Percentiles rank a stretch among this genome's conserved stretches.
Evolutionary conservation across 306 rosid species (phyloP).

Genomic region (Lablab purpureus): DNA sequence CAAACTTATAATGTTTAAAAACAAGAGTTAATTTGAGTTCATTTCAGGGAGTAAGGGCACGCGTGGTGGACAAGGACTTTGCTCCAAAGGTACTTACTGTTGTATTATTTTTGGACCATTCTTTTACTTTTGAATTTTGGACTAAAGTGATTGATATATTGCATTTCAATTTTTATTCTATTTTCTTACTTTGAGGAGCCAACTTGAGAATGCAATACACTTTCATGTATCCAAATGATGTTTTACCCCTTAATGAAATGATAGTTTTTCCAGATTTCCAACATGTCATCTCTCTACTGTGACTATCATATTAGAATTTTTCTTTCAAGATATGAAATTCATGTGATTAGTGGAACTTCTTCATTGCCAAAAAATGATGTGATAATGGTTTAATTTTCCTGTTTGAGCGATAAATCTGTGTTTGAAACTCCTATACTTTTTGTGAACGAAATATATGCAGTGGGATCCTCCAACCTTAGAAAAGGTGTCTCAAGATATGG

Average conservation of each 20-base stretch:
- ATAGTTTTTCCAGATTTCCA: background rate
- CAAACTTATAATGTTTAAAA: conserved; percentile 1
- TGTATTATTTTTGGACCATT: background rate
- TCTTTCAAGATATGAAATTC: background rate
- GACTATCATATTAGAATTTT: background rate
- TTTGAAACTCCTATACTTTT: conserved; percentile 18
- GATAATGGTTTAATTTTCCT: background rate
- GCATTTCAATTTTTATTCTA: too few species aligned
- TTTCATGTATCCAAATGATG: too few species aligned
- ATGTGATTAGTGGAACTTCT: background rate
- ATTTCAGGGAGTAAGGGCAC: conserved; percentile 84
- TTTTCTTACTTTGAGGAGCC: too few species aligned
- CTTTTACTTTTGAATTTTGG: too few species aligned
- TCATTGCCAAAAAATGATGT: background rate
- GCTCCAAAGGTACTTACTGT: conserved; percentile 73
- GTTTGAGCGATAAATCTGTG: background rate
- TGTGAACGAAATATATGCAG: conserved; percentile 55
- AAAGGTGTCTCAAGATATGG: conserved; percentile 82
- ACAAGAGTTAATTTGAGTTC: conserved; percentile 41
- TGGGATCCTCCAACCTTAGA: conserved; percentile 97
- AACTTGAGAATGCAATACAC: too few species aligned
- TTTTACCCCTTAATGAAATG: background rate
- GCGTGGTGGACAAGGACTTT: conserved; percentile 81
- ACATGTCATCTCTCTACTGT: conserved; percentile 8
- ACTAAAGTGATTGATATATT: too few species aligned